A percentile compares a stretch with the other conserved stretches of the same genome.
These are phyloP conservation scores for Antarctomyces pellizariae DNA, from an alignment of 495 filamentous ascomycete species.

Conservation along the genomic window DNA sequence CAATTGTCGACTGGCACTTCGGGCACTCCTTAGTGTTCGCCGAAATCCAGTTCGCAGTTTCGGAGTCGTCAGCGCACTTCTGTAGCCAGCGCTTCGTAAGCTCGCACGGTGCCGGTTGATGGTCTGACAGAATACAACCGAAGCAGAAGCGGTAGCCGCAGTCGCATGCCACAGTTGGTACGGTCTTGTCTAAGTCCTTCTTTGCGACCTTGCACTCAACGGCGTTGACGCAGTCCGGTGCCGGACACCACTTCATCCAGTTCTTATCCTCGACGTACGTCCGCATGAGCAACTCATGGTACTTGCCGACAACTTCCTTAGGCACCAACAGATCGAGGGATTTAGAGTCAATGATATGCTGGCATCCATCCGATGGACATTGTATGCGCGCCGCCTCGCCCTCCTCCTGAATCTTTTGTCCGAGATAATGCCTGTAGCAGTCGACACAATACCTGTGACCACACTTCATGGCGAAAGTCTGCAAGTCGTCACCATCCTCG, in stretches of 20 bases:
- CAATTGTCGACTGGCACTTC: slow-evolving; percentile 85
- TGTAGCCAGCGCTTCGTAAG: slow-evolving; percentile 92
- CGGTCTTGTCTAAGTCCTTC: slow-evolving; percentile 58
- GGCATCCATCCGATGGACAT: slow-evolving; percentile 72
- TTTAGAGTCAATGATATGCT: slow-evolving; percentile 75
- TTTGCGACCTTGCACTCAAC: slow-evolving; percentile 72
- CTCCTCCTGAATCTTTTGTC: slow-evolving; percentile 80
- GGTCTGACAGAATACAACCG: slow-evolving; percentile 78
- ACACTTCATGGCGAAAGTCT: slow-evolving; percentile 89
- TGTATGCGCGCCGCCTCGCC: slow-evolving; percentile 88
- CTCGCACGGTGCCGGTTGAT: slow-evolving; percentile 78
- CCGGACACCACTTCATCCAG: slow-evolving; percentile 87
- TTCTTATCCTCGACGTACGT: slow-evolving; percentile 96
- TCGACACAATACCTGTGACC: slow-evolving; percentile 86
- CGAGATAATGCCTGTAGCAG: slow-evolving; percentile 79
- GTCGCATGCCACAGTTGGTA: slow-evolving; percentile 67
- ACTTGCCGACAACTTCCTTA: slow-evolving; percentile 47
- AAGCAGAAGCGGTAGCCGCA: slow-evolving; percentile 86
- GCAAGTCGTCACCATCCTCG: slow-evolving; percentile 57
- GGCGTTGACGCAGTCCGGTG: slow-evolving; percentile 82
- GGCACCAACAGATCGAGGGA: slow-evolving; percentile 68
- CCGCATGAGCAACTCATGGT: slow-evolving; percentile 65
- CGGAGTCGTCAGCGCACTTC: slow-evolving; percentile 95
- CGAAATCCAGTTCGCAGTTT: slow-evolving; percentile 98
- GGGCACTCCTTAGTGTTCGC: slow-evolving; percentile 98